A percentile compares a stretch with the other conserved stretches of the same genome.
phyloP scores from a whole-genome alignment of 257 asterid species.

The Nyctanthes arbortristis region DNA sequence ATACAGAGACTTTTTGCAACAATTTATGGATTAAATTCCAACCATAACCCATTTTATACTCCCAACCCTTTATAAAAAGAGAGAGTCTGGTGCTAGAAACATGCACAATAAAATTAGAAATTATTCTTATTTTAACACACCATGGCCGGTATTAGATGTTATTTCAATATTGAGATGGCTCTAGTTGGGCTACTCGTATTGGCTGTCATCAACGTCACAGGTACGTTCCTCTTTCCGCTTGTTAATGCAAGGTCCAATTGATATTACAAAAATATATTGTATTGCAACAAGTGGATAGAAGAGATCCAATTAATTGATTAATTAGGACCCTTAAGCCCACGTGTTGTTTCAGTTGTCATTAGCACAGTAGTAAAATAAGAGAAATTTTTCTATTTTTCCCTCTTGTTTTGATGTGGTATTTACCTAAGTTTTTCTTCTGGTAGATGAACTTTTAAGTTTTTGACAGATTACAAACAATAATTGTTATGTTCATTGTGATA shows the following conservation, averaged over 20 bases:
- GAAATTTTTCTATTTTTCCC: too few relatives aligned
- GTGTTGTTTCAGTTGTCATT: too few relatives aligned
- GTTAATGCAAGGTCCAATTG: too few relatives aligned
- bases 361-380: too few relatives aligned
- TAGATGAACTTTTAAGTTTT: not conserved
- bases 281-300: too few relatives aligned
- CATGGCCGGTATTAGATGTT: not conserved
- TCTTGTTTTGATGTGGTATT: too few relatives aligned
- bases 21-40: too few relatives aligned
- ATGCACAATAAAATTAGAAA: not conserved
- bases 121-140: too few relatives aligned
- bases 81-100: not conserved
- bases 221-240: not conserved
- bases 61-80: constrained; percentile 2
- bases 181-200: not conserved
- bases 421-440: not conserved
- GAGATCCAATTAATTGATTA: too few relatives aligned
- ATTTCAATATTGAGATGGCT: not conserved
- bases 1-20: too few relatives aligned
- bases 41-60: not conserved
- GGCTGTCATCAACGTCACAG: constrained; percentile 2
- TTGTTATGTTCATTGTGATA: not conserved
- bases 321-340: too few relatives aligned
- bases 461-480: too few relatives aligned
- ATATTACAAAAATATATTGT: not conserved